Base-by-base conservation (phyloP, 257 asterid genomes). In the Solanum pinnatisectum region DNA sequence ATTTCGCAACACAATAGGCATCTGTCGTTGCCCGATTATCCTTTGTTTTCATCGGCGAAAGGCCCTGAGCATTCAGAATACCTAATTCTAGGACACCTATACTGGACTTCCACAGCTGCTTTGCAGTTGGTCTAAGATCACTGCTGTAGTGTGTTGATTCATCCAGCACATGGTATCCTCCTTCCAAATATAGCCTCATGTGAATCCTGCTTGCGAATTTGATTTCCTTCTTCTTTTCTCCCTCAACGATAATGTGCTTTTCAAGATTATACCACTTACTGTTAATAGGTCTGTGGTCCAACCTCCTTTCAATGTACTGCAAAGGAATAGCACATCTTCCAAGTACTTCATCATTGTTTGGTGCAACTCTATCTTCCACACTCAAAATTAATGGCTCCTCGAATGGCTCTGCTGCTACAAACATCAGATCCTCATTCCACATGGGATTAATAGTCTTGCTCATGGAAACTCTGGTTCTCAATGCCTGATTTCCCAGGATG, bases 71-170 rank as follows among this genome's bases (percentile, higher is more conserved):
- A 67, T 76, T 88, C 56, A 88, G 44, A 77, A 88, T 36, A 20
- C 90, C 88, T 71, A 85, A 79, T 27, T 88, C 90, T 65, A 88
- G 79, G 42, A 85, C 37, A 16, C 90, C 88, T 12, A 88, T 82
- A 16, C 87, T 33, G 15, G 87, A 77, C 44, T 86, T 85, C 90
- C 90, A 88, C 23, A 88, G 52, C 63, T 85, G 90, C 67, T 85
- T 88, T 65, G 90, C 90, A 32, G 90, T 88, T 23, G 90, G 90
- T 25, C 90, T 79, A 76, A 88, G 86, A 77, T 88, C 90, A 85
- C 90, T 88, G 35, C 90, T 88, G 86, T 85, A 85, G 42, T 88
- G 88, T 23, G 90, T 85, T 23, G 90, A 85, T 85, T 88, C 90
- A 18, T 88, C 90, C 27, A 88, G 88, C 8, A 88, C 90, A 40